A percentile compares a stretch with the other conserved stretches of the same genome.
phyloP scores from a whole-genome alignment of 169 alveolate genomes.

The Nephromyces sp. region DNA sequence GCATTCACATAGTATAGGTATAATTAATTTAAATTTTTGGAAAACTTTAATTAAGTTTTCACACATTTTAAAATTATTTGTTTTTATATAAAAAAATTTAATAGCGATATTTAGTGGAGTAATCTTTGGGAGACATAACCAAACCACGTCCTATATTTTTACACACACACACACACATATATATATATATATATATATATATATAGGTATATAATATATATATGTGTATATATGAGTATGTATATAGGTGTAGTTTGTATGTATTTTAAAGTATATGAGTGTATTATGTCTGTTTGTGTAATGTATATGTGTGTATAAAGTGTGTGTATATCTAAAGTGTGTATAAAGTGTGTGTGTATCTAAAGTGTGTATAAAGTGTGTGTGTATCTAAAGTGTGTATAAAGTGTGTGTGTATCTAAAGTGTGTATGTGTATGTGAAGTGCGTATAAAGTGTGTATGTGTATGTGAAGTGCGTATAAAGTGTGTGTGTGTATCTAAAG shows the following conservation, averaged over 20 bases:
- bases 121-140: constrained; percentile 91
- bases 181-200: neutral
- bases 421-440: neutral
- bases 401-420: constrained; percentile 14
- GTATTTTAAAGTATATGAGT: neutral
- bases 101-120: constrained; percentile 46
- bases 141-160: constrained; percentile 74
- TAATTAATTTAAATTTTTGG: too few species aligned
- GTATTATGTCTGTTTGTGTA: neutral
- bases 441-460: neutral
- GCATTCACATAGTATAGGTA: too few species aligned
- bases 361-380: neutral
- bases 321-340: neutral
- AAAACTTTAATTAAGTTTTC: too few species aligned
- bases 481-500: neutral
- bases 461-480: neutral
- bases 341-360: neutral
- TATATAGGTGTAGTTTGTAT: neutral
- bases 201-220: neutral
- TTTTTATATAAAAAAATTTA: too few species aligned
- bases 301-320: neutral
- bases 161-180: neutral
- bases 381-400: neutral
- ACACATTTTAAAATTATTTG: too few species aligned
- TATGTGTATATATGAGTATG: neutral